Evolutionary conservation across 768 basidiomycete genomes (phyloP).

Genomic region (Tylopilus intermedius): DNA sequence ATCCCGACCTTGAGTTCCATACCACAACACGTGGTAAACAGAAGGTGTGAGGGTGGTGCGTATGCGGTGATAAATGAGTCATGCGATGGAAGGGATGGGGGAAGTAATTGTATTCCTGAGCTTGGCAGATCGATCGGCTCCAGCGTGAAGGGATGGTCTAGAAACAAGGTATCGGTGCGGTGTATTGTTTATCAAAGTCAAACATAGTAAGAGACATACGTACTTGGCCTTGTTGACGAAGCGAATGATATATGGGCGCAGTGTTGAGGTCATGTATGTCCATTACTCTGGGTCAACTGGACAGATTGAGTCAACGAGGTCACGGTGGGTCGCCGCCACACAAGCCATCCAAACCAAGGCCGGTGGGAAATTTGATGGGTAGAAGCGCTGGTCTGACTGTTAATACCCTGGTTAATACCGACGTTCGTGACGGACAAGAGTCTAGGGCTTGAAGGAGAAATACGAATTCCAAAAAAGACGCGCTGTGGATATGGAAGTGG

Average conservation of each 20-base stretch:
- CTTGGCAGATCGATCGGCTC: neutral
- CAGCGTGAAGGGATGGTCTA: neutral
- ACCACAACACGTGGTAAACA: neutral
- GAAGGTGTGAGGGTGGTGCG: neutral
- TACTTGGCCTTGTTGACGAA: neutral
- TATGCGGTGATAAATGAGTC: neutral
- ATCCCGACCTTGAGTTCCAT: neutral
- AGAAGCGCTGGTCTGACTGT: neutral
- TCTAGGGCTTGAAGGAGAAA: neutral
- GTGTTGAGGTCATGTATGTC: neutral
- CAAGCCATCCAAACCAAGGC: neutral
- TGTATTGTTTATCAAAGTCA: neutral
- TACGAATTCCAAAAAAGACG: neutral
- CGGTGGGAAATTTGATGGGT: neutral
- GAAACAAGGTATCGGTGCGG: neutral
- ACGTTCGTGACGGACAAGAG: neutral
- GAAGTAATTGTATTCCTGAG: neutral
- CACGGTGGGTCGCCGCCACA: neutral
- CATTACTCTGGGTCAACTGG: neutral
- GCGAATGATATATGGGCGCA: neutral
- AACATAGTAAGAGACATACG: neutral
- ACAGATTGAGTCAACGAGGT: too few species aligned
- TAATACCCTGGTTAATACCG: neutral
- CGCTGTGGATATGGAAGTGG: neutral
- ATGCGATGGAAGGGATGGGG: neutral